Conservation (phyloP, 257 asterid species). For the Primulina huaijiensis region DNA sequence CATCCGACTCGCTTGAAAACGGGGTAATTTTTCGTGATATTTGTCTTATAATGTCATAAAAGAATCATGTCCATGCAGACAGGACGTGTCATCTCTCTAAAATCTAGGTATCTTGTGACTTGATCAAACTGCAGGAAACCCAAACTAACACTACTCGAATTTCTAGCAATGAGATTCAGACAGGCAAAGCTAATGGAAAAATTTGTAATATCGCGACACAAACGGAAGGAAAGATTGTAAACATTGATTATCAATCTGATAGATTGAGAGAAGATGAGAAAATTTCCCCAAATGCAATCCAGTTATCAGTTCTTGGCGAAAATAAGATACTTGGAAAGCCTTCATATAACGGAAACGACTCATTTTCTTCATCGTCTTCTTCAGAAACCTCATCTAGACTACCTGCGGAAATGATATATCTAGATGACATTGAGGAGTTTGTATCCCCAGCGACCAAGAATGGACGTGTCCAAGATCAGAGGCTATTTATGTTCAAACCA, state of each 20-base stretch:
- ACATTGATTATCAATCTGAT: conserved; percentile 25
- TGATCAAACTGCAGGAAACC: conserved; percentile 27
- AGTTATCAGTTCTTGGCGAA: conserved; percentile 1
- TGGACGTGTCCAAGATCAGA: conserved; percentile 47
- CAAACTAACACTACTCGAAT: conserved; percentile 12
- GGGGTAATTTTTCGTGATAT: conserved; percentile 22
- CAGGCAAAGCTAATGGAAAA: conserved; percentile 1
- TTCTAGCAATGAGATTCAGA: conserved; percentile 6
- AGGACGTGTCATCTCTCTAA: neutral
- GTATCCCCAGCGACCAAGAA: conserved; percentile 37
- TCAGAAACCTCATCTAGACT: conserved; percentile 33
- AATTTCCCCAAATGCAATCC: conserved; percentile 2
- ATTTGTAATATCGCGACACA: conserved; percentile 6
- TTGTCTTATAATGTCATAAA: no score
- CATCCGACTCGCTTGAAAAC: conserved; percentile 30
- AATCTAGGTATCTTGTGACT: neutral
- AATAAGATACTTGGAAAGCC: neutral
- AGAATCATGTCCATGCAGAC: conserved; percentile 6
- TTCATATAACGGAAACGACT: neutral
- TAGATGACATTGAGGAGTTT: conserved; percentile 71
- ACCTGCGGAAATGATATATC: conserved; percentile 45
- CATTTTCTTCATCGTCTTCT: conserved; percentile 25
- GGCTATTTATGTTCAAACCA: conserved; percentile 61
- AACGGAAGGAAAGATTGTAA: conserved; percentile 19
- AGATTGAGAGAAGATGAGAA: neutral